Evolutionary conservation across 2,329 filamentous ascomycete genomes (phyloP), one percentile per base, ranked within the genome.

Genomic region (Cladosporium sp.): DNA sequence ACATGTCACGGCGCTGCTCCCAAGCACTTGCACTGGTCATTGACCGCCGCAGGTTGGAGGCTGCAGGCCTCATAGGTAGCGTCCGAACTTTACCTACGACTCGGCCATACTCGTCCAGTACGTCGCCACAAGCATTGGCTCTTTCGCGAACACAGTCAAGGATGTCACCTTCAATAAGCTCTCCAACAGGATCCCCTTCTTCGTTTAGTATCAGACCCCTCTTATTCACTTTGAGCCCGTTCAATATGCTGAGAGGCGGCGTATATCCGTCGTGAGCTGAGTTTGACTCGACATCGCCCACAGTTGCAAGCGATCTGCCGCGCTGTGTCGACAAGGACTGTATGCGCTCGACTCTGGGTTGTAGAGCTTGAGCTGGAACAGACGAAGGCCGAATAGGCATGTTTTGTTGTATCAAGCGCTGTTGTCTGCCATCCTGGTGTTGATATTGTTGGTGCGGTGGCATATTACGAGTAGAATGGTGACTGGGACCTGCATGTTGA

Each of bases 151-250:
- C 76, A 56, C 73, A 76, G 44, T 75, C 68, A 39, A 72, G 68
- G 56, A 71, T 61, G 34, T 79, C 77, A 20, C 77, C 77, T 25
- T 78, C 75, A 54, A 70, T 69, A 22, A 79, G 72, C 67, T 78
- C 73, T 34, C 77, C 77, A 60, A 79, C 78, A 51, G 73, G 70
- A 53, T 78, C 76, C 20, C 77, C 77, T 36, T 79, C 77, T 54
- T 74, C 73, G 57, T 79, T 73, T 36, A 79, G 71, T 25, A 79
- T 72, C 63, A 75, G 75, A 65, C 77, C 77, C 65, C 79, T 80
- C 71, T 80, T 81, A 70, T 81, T 82, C 65, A 82, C 78, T 67
- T 80, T 81, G 50, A 78, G 72, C 50, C 79, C 77, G 65, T 81
- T 72, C 40, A 80, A 59, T 60, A 76, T 75, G 12, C 71, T 72